These are phyloP conservation scores for Pythium biforme DNA, from an alignment of 352 stramenopile species.

Conservation along the genomic window DNA sequence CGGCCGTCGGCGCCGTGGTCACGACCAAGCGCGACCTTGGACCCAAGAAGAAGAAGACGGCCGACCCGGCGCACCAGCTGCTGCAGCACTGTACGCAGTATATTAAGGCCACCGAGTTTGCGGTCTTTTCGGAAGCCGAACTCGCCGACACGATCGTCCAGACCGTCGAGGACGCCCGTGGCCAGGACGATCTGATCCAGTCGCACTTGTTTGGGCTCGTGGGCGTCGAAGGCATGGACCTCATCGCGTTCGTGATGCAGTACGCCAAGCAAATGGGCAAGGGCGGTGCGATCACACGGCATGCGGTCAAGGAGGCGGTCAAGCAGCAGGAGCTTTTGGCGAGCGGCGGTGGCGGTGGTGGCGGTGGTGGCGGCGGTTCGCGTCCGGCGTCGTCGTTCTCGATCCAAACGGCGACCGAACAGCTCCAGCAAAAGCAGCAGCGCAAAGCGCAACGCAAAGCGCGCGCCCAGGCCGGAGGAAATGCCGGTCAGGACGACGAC, in stretches of 20 bases:
- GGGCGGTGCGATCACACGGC: constrained; percentile 30
- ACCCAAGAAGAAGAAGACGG: constrained; percentile 21
- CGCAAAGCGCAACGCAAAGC: constrained; percentile 46
- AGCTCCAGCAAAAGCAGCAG: constrained; percentile 41
- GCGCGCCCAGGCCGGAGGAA: constrained; percentile 17
- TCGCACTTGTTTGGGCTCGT: constrained; percentile 81
- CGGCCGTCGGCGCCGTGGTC: constrained; percentile 48
- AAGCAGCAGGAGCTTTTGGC: constrained; percentile 40
- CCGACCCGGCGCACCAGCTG: constrained; percentile 35
- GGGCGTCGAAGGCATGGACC: constrained; percentile 81
- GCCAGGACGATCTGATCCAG: constrained; percentile 60
- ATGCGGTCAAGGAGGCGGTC: constrained; percentile 43
- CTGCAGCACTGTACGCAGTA: constrained; percentile 43
- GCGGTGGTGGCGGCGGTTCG: background rate
- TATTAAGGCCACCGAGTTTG: constrained; percentile 33
- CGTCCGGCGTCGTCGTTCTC: constrained; percentile 47
- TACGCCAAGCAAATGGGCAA: constrained; percentile 33
- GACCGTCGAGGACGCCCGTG: constrained; percentile 47
- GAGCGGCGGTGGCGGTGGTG: background rate
- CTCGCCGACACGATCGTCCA: constrained; percentile 71
- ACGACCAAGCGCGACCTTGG: constrained; percentile 26
- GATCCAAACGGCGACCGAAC: constrained; percentile 64
- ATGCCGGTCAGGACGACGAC: constrained; percentile 20
- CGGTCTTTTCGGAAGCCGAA: constrained; percentile 60
- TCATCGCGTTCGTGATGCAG: constrained; percentile 78